Evolutionary conservation across 805 yeast genomes (phyloP).

Genomic region (Wickerhamomyces bisporus): DNA sequence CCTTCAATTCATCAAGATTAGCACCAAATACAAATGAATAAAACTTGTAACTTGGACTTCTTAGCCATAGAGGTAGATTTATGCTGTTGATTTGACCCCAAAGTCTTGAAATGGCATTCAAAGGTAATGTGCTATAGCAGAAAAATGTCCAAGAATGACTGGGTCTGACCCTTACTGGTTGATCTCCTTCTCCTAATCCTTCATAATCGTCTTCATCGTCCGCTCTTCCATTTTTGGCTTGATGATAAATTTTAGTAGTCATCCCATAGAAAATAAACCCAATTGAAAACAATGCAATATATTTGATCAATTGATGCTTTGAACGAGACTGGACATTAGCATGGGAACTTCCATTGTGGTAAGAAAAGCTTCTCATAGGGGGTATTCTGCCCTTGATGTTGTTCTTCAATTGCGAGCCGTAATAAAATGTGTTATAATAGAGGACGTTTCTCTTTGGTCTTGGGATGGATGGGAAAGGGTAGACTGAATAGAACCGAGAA

Average conservation of each 20-base stretch:
- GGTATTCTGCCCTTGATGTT: constrained; percentile 25
- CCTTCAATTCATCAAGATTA: constrained; percentile 82
- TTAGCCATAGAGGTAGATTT: constrained; percentile 80
- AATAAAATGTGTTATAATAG: constrained; percentile 37
- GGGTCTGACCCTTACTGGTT: constrained; percentile 38
- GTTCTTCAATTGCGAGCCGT: constrained; percentile 31
- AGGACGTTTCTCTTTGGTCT: constrained; percentile 50
- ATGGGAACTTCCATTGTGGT: constrained; percentile 19
- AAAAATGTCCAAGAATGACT: constrained; percentile 84
- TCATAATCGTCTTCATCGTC: constrained; percentile 20
- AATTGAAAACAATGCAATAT: constrained; percentile 23
- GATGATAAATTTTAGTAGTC: constrained; percentile 23
- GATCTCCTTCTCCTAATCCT: constrained; percentile 19
- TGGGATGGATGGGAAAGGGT: constrained; percentile 49
- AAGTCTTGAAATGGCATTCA: constrained; percentile 82
- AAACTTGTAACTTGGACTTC: constrained; percentile 74
- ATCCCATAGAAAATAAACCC: constrained; percentile 25
- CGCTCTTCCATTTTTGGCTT: constrained; percentile 17
- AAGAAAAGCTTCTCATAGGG: constrained; percentile 22
- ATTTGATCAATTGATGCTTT: constrained; percentile 21
- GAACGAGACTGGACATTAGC: constrained; percentile 10
- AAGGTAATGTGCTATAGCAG: constrained; percentile 84
- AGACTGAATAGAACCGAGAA: constrained; percentile 21
- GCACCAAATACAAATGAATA: constrained; percentile 84
- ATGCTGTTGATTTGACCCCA: constrained; percentile 93